Evolutionary conservation across 768 basidiomycete species (phyloP), one percentile per base, ranked within the genome.

Genomic region (Russula emetica): DNA sequence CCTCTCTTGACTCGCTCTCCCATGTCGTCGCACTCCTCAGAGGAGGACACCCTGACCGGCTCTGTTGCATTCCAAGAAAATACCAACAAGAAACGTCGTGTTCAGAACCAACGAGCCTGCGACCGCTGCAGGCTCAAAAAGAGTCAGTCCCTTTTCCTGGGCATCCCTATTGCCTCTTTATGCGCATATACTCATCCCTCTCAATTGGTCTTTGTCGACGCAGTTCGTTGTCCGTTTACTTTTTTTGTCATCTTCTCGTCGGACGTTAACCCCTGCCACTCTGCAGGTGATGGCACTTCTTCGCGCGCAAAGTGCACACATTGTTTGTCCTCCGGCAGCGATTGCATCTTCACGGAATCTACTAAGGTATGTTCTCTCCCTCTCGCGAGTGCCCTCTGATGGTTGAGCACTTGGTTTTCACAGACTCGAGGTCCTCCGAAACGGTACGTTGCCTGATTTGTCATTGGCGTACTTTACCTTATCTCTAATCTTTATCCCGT

Each of bases 51-150:
- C 18, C 20, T 22, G 10, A 11, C 28, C 26, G 36, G 28, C 28
- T 1, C 9, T 18, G 3, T 7, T 5, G 22, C 11, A 1, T 18
- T 44, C 1, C 53, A 26, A 7, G 0, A 28, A 14, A 45, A 54
- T 5, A 9, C 63, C 6, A 38, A 55, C 22, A 69, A 69, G 42
- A 64, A 64, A 18, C 61, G 68, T 49, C 58, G 68, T 9, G 45
- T 67, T 10, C 67, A 67, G 55, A 67, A 47, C n/a, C 66, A 63
- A 34, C 50, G 66, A 11, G 68, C 68, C 13, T 69, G 68, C 57
- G 68, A 69, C 28, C 58, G 66, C 6, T 69, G 68, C 50, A 58
- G 68, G 44, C 68, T 64, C 34, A 69, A 69, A 55, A 69, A 69
- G 59, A 66, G 68, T 69, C 26, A 3, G 66, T 58, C 42, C 10